phyloP scores from a whole-genome alignment of 176 grass and related monocot genomes.

The Thalia dealbata region DNA sequence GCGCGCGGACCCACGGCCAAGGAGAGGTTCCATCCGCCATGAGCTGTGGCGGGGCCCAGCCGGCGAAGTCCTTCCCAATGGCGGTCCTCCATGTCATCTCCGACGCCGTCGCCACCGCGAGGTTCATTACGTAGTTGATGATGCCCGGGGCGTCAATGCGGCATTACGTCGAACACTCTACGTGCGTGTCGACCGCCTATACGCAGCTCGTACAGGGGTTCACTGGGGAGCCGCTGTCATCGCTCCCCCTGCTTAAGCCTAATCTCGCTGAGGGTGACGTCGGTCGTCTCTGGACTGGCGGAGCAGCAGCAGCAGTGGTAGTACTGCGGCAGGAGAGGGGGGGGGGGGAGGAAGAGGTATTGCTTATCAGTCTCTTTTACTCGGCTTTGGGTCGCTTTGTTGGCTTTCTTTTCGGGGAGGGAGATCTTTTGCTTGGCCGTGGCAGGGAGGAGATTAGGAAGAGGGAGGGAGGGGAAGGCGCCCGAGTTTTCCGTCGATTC shows the following conservation, averaged over 20 bases:
- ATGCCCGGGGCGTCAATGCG: neutral
- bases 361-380: slow-evolving; percentile 1
- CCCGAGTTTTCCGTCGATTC: slow-evolving; percentile 28
- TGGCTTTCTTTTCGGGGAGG: slow-evolving; percentile 2
- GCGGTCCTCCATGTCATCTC: neutral
- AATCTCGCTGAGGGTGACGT: neutral
- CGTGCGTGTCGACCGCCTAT: neutral
- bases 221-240: neutral
- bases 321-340: neutral
- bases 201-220: neutral
- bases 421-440: slow-evolving; percentile 38
- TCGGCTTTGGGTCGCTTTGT: neutral
- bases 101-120: neutral
- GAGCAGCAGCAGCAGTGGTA: neutral
- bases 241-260: neutral
- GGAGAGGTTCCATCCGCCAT: slow-evolving; percentile 12
- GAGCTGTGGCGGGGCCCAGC: neutral
- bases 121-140: neutral
- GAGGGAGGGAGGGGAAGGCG: neutral
- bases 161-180: neutral
- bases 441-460: neutral
- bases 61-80: neutral
- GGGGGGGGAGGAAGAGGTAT: neutral
- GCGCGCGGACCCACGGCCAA: neutral
- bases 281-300: neutral